Evolutionary conservation across 2,329 filamentous ascomycete genomes (phyloP), one percentile per base, ranked within the genome.

Genomic region (Microdochium paspali): DNA sequence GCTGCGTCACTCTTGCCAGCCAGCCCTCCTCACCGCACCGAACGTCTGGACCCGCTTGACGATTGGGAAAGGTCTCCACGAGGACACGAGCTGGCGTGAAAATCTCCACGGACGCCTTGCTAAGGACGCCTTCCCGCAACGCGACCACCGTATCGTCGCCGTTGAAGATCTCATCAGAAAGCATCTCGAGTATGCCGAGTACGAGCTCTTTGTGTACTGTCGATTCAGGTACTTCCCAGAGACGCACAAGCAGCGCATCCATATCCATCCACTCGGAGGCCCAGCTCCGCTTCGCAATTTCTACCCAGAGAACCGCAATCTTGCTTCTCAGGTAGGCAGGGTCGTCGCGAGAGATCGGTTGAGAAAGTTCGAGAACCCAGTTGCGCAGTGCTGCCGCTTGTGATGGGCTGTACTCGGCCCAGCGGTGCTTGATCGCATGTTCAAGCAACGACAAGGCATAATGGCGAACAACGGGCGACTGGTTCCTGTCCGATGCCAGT

Each of bases 81-180:
- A 95, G 79, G 20, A 95, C 83, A 1, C 73, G 69, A 23, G 80
- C 74, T 1, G 93, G 89, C 0, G 90, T 95, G 63, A 95, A 94
- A 51, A 97, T 90, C 63, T 97, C 93, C 51, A 97, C 87, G 59
- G 93, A 86, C 10, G 88, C 87, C 62, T 89, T 87, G 61, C 90
- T 95, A 51, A 98, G 77, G 47, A 87, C 80, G 46, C 84, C 85
- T 61, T 91, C 87, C 53, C 91, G 82, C 58, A 95, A 71, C 15
- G 86, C 85, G 13, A 91, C 90, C 4, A 90, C 83, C 2, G 87
- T 78, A 65, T 97, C 93, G 60, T 97, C 93, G 30, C 87, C 82
- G 55, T 86, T 87, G 68, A 97, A 95, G 46, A 96, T 82, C 63
- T 97, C 93, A 56, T 97, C 93, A 2, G 91, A 95, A 28, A 98